These are phyloP conservation scores for Kuraishia molischiana DNA, from an alignment of 805 yeast genomes.

Conservation along the genomic window DNA sequence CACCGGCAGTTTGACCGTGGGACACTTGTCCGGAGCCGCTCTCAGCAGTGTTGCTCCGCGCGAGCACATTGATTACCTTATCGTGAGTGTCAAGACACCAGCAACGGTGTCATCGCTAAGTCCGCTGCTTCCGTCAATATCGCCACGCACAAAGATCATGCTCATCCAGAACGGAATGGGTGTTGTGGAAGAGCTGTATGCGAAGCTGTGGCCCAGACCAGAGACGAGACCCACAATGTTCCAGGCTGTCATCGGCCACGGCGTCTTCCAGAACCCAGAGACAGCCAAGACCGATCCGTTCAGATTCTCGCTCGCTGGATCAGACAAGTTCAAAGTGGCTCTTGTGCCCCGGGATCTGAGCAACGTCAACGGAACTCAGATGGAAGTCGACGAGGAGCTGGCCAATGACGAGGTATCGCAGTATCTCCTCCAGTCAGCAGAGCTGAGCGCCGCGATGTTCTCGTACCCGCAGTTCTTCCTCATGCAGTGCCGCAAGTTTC, in stretches of 20 bases:
- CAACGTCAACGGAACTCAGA: not conserved
- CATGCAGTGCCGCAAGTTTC: conserved; percentile 62
- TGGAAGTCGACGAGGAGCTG: conserved; percentile 1
- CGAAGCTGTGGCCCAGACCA: conserved; percentile 40
- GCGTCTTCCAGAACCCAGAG: conserved; percentile 46
- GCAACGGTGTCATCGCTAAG: conserved; percentile 59
- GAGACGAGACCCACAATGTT: conserved; percentile 45
- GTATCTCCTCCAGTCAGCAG: conserved; percentile 14
- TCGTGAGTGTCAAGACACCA: conserved; percentile 74
- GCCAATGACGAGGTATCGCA: conserved; percentile 11
- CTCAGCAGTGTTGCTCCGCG: conserved; percentile 2
- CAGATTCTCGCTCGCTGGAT: conserved; percentile 50
- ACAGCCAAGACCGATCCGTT: not conserved
- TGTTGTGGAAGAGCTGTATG: conserved; percentile 39
- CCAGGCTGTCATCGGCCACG: conserved; percentile 80
- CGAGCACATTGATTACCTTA: conserved; percentile 20
- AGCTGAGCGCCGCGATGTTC: conserved; percentile 19
- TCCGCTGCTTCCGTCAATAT: conserved; percentile 41
- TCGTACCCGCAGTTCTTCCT: conserved; percentile 37
- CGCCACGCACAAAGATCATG: conserved; percentile 42
- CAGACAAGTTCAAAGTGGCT: conserved; percentile 53
- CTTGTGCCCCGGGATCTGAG: conserved; percentile 33
- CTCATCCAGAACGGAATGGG: conserved; percentile 89
- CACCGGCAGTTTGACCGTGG: not conserved
- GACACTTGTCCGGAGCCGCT: conserved; percentile 8